Evolutionary conservation across 2,329 filamentous ascomycete species (phyloP).

Genomic region (Fusarium aywerte): DNA sequence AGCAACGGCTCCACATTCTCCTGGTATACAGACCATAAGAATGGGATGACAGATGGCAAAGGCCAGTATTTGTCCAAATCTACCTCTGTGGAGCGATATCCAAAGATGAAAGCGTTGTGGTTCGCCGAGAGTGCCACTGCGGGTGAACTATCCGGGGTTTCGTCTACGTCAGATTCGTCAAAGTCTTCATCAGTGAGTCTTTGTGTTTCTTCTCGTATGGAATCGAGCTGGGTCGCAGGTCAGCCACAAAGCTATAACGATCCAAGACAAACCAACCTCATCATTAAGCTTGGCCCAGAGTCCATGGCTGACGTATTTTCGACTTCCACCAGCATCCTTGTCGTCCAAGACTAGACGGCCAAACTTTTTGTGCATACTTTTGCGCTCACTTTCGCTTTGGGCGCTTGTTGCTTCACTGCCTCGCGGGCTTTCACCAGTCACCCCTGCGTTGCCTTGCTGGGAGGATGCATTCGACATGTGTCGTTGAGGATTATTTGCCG

Average conservation of each 20-base stretch:
- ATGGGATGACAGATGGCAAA: conserved; percentile 70
- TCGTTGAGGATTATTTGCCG: conserved; percentile 25
- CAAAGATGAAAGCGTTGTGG: conserved; percentile 78
- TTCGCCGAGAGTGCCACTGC: conserved; percentile 54
- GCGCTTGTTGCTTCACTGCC: conserved; percentile 47
- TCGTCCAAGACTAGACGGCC: conserved; percentile 78
- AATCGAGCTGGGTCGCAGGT: conserved; percentile 48
- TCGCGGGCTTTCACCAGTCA: conserved; percentile 37
- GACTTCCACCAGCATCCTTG: conserved; percentile 74
- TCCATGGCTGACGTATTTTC: conserved; percentile 78
- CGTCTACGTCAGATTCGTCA: conserved; percentile 70
- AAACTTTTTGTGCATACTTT: conserved; percentile 60
- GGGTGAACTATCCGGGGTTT: conserved; percentile 59
- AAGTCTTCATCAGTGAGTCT: conserved; percentile 58
- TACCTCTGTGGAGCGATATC: conserved; percentile 76
- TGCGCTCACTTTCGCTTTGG: conserved; percentile 50
- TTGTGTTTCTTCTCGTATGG: conserved; percentile 62
- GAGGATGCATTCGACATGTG: conserved; percentile 34
- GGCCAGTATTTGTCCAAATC: conserved; percentile 74
- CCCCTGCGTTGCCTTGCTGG: conserved; percentile 14
- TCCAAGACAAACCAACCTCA: conserved; percentile 62
- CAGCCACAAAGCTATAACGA: conserved; percentile 1
- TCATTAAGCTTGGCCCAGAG: conserved; percentile 82
- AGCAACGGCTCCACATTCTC: conserved; percentile 79
- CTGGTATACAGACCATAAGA: conserved; percentile 76